Evolutionary conservation across 2,329 filamentous ascomycete species (phyloP).

Genomic region (Colletotrichum liaoningense): DNA sequence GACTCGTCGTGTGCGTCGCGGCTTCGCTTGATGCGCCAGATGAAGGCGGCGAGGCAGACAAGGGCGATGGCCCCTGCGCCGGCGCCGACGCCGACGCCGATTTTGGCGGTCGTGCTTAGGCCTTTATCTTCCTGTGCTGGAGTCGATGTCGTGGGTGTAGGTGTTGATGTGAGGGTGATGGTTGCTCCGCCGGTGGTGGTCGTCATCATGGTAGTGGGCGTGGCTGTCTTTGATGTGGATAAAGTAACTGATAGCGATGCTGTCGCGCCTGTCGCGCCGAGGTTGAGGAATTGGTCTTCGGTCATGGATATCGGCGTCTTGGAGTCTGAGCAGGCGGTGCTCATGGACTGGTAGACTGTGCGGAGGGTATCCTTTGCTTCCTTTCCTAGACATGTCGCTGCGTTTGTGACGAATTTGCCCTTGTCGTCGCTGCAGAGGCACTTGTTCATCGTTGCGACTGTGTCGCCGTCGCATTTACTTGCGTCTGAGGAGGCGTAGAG

Average conservation of each 20-base stretch:
- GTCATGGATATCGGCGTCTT: slow-evolving; percentile 55
- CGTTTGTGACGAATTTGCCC: slow-evolving; percentile 59
- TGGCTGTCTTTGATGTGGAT: slow-evolving; percentile 34
- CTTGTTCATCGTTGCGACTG: slow-evolving; percentile 53
- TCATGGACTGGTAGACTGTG: slow-evolving; percentile 57
- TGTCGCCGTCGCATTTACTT: slow-evolving; percentile 54
- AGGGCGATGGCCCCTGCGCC: slow-evolving; percentile 41
- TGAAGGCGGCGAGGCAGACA: slow-evolving; percentile 14
- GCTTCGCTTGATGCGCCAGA: slow-evolving; percentile 30
- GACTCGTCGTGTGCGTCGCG: slow-evolving; percentile 33
- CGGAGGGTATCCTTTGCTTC: slow-evolving; percentile 50
- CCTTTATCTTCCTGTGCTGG: slow-evolving; percentile 16
- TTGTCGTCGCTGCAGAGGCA: slow-evolving; percentile 61
- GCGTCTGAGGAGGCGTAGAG: slow-evolving; percentile 52
- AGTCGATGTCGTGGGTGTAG: background rate
- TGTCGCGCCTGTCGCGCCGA: slow-evolving; percentile 33
- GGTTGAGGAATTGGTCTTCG: slow-evolving; percentile 52
- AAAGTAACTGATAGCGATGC: slow-evolving; percentile 34
- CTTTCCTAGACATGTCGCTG: slow-evolving; percentile 58
- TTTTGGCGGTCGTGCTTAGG: slow-evolving; percentile 50
- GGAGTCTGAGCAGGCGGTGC: slow-evolving; percentile 55
- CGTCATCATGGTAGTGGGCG: slow-evolving; percentile 22
- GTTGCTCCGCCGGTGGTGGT: slow-evolving; percentile 26
- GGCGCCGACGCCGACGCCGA: slow-evolving; percentile 54
- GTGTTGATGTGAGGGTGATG: slow-evolving; percentile 19